Evolutionary conservation across 2,329 filamentous ascomycete genomes (phyloP).

Genomic region (Colletotrichum theobromicola): DNA sequence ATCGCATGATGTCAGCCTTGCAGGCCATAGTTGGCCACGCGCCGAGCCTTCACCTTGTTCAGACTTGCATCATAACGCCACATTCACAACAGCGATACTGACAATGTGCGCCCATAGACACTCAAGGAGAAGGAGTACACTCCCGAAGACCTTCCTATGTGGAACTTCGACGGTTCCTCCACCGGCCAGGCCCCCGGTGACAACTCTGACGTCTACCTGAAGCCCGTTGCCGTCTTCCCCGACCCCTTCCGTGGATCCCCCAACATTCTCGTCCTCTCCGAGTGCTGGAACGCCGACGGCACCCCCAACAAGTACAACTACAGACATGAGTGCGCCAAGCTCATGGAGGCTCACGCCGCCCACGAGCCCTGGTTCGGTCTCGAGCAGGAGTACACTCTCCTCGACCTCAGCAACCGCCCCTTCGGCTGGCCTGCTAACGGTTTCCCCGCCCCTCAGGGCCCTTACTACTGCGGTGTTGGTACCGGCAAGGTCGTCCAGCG

Average conservation of each 20-base stretch:
- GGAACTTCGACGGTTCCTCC: slow-evolving; percentile 77
- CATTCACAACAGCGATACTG: slow-evolving; percentile 10
- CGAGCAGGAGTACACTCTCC: slow-evolving; percentile 82
- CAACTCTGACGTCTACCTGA: slow-evolving; percentile 97
- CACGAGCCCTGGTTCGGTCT: slow-evolving; percentile 97
- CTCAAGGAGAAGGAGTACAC: slow-evolving; percentile 55
- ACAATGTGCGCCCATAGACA: slow-evolving; percentile 44
- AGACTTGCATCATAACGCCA: not conserved
- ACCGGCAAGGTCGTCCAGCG: slow-evolving; percentile 97
- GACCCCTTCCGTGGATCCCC: slow-evolving; percentile 89
- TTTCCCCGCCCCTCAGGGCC: slow-evolving; percentile 90
- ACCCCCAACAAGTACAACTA: slow-evolving; percentile 99
- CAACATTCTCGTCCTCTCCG: slow-evolving; percentile 93
- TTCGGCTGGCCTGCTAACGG: slow-evolving; percentile 81
- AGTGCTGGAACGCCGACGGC: slow-evolving; percentile 94
- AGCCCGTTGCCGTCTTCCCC: slow-evolving; percentile 86
- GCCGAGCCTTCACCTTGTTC: not conserved
- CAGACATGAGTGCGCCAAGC: slow-evolving; percentile 87
- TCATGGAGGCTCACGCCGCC: slow-evolving; percentile 86
- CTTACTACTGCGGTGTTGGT: slow-evolving; percentile 92
- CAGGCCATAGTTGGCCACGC: not conserved
- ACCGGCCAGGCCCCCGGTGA: slow-evolving; percentile 91
- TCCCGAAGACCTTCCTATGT: slow-evolving; percentile 57
- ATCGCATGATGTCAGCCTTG: slow-evolving; percentile 11
- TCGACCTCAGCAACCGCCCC: slow-evolving; percentile 84